phyloP scores from a whole-genome alignment of 2,329 filamentous ascomycete species.

The Phialemoniopsis sp. region DNA sequence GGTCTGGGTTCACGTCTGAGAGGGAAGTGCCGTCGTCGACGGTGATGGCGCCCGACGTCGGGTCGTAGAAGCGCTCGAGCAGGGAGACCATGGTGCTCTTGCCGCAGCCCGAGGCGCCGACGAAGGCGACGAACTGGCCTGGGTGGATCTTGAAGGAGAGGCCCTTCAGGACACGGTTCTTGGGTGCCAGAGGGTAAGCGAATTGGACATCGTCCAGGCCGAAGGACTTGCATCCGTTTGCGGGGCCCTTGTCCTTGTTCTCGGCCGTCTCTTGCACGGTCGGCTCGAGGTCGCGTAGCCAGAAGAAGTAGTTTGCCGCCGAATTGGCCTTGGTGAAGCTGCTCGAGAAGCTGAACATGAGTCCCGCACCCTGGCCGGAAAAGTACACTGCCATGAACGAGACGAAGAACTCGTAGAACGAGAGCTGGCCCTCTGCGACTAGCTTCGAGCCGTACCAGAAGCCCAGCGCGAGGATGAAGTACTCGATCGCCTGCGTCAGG shows the following conservation, averaged over 20 bases:
- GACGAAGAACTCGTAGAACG: conserved; percentile 39
- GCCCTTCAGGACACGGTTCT: conserved; percentile 34
- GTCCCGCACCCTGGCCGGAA: conserved; percentile 32
- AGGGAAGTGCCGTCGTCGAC: conserved; percentile 37
- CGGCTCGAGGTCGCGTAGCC: conserved; percentile 36
- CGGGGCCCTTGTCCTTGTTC: conserved; percentile 30
- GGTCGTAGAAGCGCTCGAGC: conserved; percentile 41
- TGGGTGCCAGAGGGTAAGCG: conserved; percentile 50
- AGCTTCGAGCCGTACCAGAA: conserved; percentile 37
- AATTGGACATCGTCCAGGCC: conserved; percentile 55
- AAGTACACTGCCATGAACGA: conserved; percentile 48
- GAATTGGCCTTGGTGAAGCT: conserved; percentile 47
- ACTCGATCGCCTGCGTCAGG: conserved; percentile 31
- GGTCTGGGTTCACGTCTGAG: conserved; percentile 36
- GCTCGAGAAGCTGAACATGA: conserved; percentile 42
- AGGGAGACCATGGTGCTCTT: conserved; percentile 59
- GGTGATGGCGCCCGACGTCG: conserved; percentile 37
- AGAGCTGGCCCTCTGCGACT: conserved; percentile 30
- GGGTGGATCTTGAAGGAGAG: conserved; percentile 32
- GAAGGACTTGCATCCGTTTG: conserved; percentile 24
- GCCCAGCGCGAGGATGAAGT: conserved; percentile 33
- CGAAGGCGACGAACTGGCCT: conserved; percentile 50
- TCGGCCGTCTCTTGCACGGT: conserved; percentile 34
- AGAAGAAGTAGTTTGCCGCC: conserved; percentile 46
- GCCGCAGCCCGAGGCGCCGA: conserved; percentile 52